phyloP scores from a whole-genome alignment of 2,329 filamentous ascomycete species.

The Claviceps sp. region DNA sequence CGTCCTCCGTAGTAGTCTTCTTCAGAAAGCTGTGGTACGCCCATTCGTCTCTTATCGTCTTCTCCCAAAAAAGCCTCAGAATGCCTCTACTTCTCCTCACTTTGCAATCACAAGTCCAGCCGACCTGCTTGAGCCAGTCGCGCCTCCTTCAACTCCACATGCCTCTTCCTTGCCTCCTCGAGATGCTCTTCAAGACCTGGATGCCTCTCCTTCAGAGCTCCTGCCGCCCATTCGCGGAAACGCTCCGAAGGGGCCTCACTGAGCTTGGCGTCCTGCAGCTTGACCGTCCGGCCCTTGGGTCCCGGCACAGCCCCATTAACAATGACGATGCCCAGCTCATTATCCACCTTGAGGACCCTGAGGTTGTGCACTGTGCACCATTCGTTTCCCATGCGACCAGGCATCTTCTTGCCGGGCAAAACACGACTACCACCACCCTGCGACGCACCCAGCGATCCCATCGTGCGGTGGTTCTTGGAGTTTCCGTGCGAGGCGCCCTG shows the following conservation, averaged over 20 bases:
- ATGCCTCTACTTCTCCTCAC: background rate
- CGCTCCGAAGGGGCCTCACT: conserved; percentile 47
- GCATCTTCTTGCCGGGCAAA: conserved; percentile 93
- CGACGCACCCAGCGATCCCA: conserved; percentile 78
- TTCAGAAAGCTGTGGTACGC: too few relatives aligned
- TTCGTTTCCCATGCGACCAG: conserved; percentile 86
- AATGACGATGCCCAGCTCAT: conserved; percentile 74
- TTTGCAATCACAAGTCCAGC: conserved; percentile 10
- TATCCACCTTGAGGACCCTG: conserved; percentile 76
- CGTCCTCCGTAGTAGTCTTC: too few relatives aligned
- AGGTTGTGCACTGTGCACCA: conserved; percentile 84
- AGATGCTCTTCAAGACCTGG: conserved; percentile 31
- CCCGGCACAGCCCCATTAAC: conserved; percentile 79
- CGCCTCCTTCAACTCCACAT: conserved; percentile 41
- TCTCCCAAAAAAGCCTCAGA: too few relatives aligned
- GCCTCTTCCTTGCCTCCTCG: conserved; percentile 33
- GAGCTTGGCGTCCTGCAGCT: conserved; percentile 82
- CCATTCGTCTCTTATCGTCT: too few relatives aligned
- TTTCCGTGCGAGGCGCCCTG: conserved; percentile 92
- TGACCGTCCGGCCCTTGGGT: conserved; percentile 73
- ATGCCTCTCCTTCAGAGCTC: conserved; percentile 31
- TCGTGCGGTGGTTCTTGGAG: conserved; percentile 82
- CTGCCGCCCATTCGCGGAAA: conserved; percentile 32
- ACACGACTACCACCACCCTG: conserved; percentile 91
- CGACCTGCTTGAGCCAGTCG: conserved; percentile 18